Conservation (phyloP, 371 early-diverging fungal genomes). For the Capillidium rhysosporum region DNA sequence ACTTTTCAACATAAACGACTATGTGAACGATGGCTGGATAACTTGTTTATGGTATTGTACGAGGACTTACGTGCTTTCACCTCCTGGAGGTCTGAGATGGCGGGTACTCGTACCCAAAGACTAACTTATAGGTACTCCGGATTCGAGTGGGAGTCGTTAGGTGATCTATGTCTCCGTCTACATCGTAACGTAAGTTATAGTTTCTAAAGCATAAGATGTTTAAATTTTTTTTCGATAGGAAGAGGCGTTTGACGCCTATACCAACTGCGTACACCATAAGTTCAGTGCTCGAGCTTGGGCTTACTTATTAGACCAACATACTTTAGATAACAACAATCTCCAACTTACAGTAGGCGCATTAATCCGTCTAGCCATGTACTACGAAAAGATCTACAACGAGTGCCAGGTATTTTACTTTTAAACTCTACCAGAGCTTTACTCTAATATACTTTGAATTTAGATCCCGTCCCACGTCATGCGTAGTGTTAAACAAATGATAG, state of each 20-base stretch:
- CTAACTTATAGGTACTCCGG: constrained; percentile 76
- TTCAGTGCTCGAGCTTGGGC: constrained; percentile 77
- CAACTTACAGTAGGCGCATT: constrained; percentile 57
- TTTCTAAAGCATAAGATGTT: not conserved
- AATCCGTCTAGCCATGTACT: constrained; percentile 57
- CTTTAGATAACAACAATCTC: constrained; percentile 50
- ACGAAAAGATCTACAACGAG: constrained; percentile 65
- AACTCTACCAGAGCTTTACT: not conserved
- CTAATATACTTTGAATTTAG: constrained; percentile 9
- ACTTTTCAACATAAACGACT: constrained; percentile 50
- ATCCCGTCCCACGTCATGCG: constrained; percentile 75
- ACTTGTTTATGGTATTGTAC: constrained; percentile 91
- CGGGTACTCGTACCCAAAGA: constrained; percentile 42
- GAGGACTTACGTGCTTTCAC: constrained; percentile 90
- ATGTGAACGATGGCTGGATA: constrained; percentile 97
- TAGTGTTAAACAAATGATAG: constrained; percentile 58
- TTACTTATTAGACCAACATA: constrained; percentile 59
- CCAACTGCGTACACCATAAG: constrained; percentile 65
- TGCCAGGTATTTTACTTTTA: constrained; percentile 37
- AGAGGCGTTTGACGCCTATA: constrained; percentile 84
- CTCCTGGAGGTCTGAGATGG: constrained; percentile 52
- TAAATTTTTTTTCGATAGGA: constrained; percentile 22
- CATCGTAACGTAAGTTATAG: constrained; percentile 37
- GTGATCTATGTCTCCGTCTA: constrained; percentile 71
- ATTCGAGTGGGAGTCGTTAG: constrained; percentile 90